A percentile compares a stretch with the other conserved stretches of the same genome.
These are phyloP conservation scores for Orbilia blumenaviensis DNA, from an alignment of 2,329 filamentous ascomycete genomes.

Conservation along the genomic window DNA sequence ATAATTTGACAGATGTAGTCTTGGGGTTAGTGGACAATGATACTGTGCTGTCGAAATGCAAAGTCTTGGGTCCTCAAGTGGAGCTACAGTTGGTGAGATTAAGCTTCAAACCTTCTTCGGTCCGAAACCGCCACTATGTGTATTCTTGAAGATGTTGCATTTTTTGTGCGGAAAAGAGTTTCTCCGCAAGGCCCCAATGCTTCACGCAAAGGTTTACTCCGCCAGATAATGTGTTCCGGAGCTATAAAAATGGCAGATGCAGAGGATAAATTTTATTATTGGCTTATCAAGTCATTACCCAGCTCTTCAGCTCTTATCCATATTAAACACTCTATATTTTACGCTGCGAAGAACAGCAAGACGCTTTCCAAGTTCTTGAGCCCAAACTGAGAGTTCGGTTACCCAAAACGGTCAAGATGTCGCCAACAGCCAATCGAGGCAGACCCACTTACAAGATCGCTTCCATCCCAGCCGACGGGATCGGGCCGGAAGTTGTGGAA, in stretches of 20 bases:
- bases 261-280: not conserved
- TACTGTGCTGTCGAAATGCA: not conserved
- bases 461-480: slow-evolving; percentile 75
- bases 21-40: not conserved
- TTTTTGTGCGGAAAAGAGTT: slow-evolving; percentile 40
- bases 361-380: not conserved
- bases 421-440: slow-evolving; percentile 22
- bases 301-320: not conserved
- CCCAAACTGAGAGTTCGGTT: not conserved
- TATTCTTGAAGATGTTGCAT: slow-evolving; percentile 14
- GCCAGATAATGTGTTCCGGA: not conserved
- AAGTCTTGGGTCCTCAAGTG: not conserved
- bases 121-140: not conserved
- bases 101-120: not conserved
- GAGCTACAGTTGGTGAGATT: not conserved
- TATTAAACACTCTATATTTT: not conserved
- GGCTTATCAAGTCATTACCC: not conserved
- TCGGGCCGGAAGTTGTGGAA: slow-evolving; percentile 73
- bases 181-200: slow-evolving; percentile 26
- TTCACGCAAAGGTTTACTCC: not conserved
- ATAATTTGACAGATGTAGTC: not conserved
- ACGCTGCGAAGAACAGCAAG: not conserved
- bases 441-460: slow-evolving; percentile 63
- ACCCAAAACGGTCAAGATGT: slow-evolving; percentile 17
- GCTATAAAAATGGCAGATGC: slow-evolving; percentile 28